phyloP scores from a whole-genome alignment of 1,284 basidiomycete genomes.

The Vanrija humicola region DNA sequence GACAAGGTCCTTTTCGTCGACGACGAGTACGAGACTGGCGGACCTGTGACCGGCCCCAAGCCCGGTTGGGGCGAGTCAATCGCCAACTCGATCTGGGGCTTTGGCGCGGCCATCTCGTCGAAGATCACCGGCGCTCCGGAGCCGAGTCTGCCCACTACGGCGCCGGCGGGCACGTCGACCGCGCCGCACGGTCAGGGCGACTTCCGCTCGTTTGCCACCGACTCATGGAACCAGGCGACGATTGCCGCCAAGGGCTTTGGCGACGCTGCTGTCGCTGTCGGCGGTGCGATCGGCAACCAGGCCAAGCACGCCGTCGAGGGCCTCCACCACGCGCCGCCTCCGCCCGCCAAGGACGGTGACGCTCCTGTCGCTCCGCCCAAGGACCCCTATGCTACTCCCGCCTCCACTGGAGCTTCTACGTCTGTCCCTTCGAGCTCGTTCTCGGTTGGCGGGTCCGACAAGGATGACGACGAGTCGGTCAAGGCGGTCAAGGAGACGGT shows the following conservation, averaged over 20 bases:
- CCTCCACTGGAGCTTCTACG: background rate
- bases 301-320: slow-evolving; percentile 36
- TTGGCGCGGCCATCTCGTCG: background rate
- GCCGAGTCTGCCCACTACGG: background rate
- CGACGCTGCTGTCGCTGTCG: slow-evolving; percentile 33
- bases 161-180: slow-evolving; percentile 13
- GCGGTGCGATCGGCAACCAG: slow-evolving; percentile 32
- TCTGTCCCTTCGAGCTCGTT: no score
- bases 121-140: background rate
- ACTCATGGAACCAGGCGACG: slow-evolving; percentile 41
- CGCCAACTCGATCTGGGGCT: slow-evolving; percentile 12
- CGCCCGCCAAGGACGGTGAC: slow-evolving; percentile 2
- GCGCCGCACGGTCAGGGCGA: slow-evolving; percentile 9
- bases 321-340: slow-evolving; percentile 1
- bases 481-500: background rate
- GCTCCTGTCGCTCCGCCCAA: background rate
- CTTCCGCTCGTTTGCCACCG: slow-evolving; percentile 24
- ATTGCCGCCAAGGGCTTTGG: slow-evolving; percentile 41
- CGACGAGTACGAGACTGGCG: slow-evolving; percentile 43
- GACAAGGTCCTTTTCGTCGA: slow-evolving; percentile 43
- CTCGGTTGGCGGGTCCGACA: background rate
- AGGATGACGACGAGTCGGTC: background rate
- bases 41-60: slow-evolving; percentile 17
- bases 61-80: slow-evolving; percentile 43
- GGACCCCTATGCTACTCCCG: slow-evolving; percentile 1